Evolutionary conservation across 805 yeast species (phyloP).

Genomic region (Isabelozyma rhagii): DNA sequence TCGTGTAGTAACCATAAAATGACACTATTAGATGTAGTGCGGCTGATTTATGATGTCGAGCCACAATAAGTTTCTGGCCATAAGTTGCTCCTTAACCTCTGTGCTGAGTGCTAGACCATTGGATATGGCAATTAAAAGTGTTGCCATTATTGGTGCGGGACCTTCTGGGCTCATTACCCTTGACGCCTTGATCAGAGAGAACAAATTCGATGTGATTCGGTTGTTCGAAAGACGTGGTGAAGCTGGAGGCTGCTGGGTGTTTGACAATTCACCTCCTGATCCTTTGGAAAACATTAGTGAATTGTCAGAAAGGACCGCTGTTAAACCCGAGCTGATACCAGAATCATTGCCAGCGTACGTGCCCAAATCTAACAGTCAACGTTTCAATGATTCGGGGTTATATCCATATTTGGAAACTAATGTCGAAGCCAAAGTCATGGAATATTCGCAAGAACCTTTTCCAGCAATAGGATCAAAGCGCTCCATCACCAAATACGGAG

Average conservation of each 20-base stretch:
- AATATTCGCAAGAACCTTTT: slow-evolving; percentile 17
- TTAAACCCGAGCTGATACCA: slow-evolving; percentile 10
- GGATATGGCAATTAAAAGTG: slow-evolving; percentile 12
- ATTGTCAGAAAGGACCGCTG: slow-evolving; percentile 8
- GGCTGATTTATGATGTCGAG: too few species aligned
- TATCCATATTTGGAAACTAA: slow-evolving; percentile 21
- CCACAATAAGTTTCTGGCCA: too few species aligned
- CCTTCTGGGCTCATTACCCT: slow-evolving; percentile 46
- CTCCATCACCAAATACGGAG: slow-evolving; percentile 13
- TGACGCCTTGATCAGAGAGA: slow-evolving; percentile 36
- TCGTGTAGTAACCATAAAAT: background rate
- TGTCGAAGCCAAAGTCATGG: slow-evolving; percentile 19
- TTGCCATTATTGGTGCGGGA: slow-evolving; percentile 52
- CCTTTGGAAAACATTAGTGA: slow-evolving; percentile 9
- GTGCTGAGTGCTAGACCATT: too few species aligned
- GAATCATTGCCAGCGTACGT: slow-evolving; percentile 11
- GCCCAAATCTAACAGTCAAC: slow-evolving; percentile 11
- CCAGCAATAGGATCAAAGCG: slow-evolving; percentile 9
- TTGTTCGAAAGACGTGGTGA: slow-evolving; percentile 39
- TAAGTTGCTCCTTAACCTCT: too few species aligned
- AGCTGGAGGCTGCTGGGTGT: slow-evolving; percentile 45
- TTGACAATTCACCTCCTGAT: slow-evolving; percentile 23
- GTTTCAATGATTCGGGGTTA: slow-evolving; percentile 18
- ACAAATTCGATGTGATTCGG: slow-evolving; percentile 26
- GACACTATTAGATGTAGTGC: too few species aligned